Percentiles rank a stretch among this genome's conserved stretches.
Evolutionary conservation across 2,329 filamentous ascomycete species (phyloP).

Genomic region (Helotiales sp.): DNA sequence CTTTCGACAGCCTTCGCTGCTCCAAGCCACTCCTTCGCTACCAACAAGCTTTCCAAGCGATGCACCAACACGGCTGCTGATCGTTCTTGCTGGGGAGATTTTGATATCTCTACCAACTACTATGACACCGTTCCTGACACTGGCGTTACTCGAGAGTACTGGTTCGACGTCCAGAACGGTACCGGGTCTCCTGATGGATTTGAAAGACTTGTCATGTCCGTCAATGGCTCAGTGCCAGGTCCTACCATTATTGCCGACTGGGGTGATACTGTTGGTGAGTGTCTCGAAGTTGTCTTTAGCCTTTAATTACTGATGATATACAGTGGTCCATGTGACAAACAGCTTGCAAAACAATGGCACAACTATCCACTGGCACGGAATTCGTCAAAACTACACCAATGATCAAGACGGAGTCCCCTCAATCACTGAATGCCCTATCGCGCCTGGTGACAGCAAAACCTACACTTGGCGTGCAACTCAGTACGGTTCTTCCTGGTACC

Average conservation of each 20-base stretch:
- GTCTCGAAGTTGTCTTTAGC: background rate
- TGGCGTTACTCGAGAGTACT: slow-evolving; percentile 47
- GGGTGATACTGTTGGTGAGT: slow-evolving; percentile 8
- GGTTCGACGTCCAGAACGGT: slow-evolving; percentile 24
- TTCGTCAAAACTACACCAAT: slow-evolving; percentile 51
- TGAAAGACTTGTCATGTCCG: slow-evolving; percentile 26
- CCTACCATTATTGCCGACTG: slow-evolving; percentile 15
- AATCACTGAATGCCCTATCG: slow-evolving; percentile 40
- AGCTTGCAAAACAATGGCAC: slow-evolving; percentile 34
- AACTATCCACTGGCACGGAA: slow-evolving; percentile 57
- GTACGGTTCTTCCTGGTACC: slow-evolving; percentile 57
- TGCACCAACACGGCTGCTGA: slow-evolving; percentile 24
- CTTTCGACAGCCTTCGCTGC: background rate
- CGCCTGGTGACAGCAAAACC: slow-evolving; percentile 32
- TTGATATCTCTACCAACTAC: slow-evolving; percentile 45
- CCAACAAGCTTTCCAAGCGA: slow-evolving; percentile 8
- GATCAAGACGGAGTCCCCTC: slow-evolving; percentile 59
- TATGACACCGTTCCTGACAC: slow-evolving; percentile 40
- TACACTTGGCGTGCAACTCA: slow-evolving; percentile 25
- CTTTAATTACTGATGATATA: background rate
- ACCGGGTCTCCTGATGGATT: slow-evolving; percentile 35
- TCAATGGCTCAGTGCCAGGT: slow-evolving; percentile 14
- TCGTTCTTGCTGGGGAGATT: slow-evolving; percentile 45
- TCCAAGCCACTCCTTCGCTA: background rate
- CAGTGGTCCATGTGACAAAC: slow-evolving; percentile 6